Evolutionary conservation across 73 alveolate genomes (phyloP), one percentile per base, ranked within the genome.

Genomic region (Effrenium voratum): DNA sequence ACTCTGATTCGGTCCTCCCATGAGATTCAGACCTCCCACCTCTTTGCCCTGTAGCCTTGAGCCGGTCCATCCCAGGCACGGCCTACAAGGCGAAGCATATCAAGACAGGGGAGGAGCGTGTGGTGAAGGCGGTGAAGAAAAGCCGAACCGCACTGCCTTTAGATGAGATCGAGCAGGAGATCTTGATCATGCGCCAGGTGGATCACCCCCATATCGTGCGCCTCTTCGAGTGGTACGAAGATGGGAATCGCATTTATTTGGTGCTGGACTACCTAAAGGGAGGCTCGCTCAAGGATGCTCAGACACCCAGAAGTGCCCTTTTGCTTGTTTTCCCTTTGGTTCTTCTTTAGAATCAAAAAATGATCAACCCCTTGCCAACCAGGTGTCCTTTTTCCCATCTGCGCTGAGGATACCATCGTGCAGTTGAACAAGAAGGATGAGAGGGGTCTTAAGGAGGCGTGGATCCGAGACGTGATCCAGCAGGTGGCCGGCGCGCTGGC

Each of bases 141-240:
- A 90, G 97, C 88, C 97, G 97, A 40, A 90, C 97, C n/a, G 87
- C 97, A 1, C 50, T 90, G 57, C 97, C 97, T 26, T 87, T 90
- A 32, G 97, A 90, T 55, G 97, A 90, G 87, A 90, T 90, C 52
- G 97, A 90, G 66, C 97, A 90, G 57, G 97, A 90, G 87, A 90
- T 90, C 76, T 76, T 90, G 87, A 90, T 90, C 88, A 90, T 90
- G 97, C 44, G 97, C 73, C 97, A 90, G 46, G 68, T 92, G 24
- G 98, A 92, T 57, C 98, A 92, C 28, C 98, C 98, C 0, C 87
- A 92, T 92, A 92, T 92, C 60, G 98, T 92, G 81, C 90, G 91
- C 34, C 98, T 92, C 32, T 72, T 92, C 47, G 98, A 92, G 81
- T 92, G 98, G 98, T 92, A 75, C 49, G 98, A 92, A 40, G 98